Base-by-base conservation (phyloP, 2,329 filamentous ascomycete species). In the Pyrenophora graminea region DNA sequence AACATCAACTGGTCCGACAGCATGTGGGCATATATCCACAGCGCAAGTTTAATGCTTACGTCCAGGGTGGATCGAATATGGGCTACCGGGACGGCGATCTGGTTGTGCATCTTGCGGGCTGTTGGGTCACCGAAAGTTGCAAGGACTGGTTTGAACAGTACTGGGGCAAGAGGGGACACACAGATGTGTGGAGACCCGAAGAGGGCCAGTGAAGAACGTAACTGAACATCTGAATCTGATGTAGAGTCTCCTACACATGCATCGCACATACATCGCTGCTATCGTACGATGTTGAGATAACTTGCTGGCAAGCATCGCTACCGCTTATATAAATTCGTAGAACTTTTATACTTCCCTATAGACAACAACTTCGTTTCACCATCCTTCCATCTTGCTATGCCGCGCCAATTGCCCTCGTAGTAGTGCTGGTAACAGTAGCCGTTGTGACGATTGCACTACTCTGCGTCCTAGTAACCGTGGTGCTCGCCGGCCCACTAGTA, bases 41-140 rank as follows among this genome's bases (percentile, higher is more conserved):
- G 57, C 65, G 70, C 46, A 66, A 67, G 18, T 66, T 76, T 51
- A 76, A 76, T 48, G 66, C 71, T 4, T 76, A 75, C 51, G 64
- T 63, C 0, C 59, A 71, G 18, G 72, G 70, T 10, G 68, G 63
- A 34, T 51, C 63, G 32, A 60, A 68, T 43, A 75, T 74, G 73
- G 68, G 68, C 18, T 76, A 72, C 59, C 58, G 64, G 18, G 68
- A 70, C 27, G 74, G 73, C 38, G 73, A 75, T 48, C 49, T 76
- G n/a, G 62, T 71, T 7, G 71, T 76, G 19, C 73, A 76, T 58
- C 63, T 76, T 42, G 74, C 73, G 0, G 74, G 73, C 15, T 76
- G 73, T 56, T 75, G 73, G 73, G 72, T 12, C 15, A 1, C 21
- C 3, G 3, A 37, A 3, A n/a, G 8, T 1, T 45, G 42, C 33